Evolutionary conservation across 2,329 filamentous ascomycete genomes (phyloP), one percentile per base, ranked within the genome.

Genomic region (Gnomoniopsis sp.): DNA sequence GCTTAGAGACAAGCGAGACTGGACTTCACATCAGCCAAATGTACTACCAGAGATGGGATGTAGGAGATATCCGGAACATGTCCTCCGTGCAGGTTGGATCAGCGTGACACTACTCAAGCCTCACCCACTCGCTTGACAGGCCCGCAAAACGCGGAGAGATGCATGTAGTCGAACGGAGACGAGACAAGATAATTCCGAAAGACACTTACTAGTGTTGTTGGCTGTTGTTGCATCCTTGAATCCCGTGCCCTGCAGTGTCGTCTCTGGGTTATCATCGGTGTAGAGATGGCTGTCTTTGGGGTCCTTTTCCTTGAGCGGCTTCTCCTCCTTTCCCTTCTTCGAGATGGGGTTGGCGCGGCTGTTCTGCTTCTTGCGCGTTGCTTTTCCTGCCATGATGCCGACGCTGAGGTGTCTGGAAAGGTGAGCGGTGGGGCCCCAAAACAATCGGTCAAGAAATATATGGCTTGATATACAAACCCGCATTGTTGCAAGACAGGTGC

Each of bases 181-280:
- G 12, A 41, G 36, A 11, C 36, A 30, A 30, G 8, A 30, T 4
- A 30, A 30, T 4, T 4, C 26, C 26, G 4, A 30, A 30, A 30
- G 4, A 30, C 26, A 30, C 53, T n/a, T 30, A 55, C 53, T 61
- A 23, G 59, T 61, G 49, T 59, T 61, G 4, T 53, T 53, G 30
- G 59, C 59, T 4, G 59, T 52, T 21, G 58, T 57, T 21, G 53
- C 59, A 59, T 61, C 59, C 23, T 61, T 61, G 17, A 61, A 61
- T 14, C 59, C 59, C 17, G 56, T 55, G 21, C 59, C 59, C 7
- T 53, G 53, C 22, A 61, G 53, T 12, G 56, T 55, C 6, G 59
- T 61, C 34, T 61, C 59, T 4, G 59, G 59, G 10, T 55, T 59
- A 23, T 61, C 59, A 38, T 61, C 59, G 38, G 59, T 59, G 44